Evolutionary conservation across 805 yeast genomes (phyloP).

Genomic region (Kodamaea jinghongensis): DNA sequence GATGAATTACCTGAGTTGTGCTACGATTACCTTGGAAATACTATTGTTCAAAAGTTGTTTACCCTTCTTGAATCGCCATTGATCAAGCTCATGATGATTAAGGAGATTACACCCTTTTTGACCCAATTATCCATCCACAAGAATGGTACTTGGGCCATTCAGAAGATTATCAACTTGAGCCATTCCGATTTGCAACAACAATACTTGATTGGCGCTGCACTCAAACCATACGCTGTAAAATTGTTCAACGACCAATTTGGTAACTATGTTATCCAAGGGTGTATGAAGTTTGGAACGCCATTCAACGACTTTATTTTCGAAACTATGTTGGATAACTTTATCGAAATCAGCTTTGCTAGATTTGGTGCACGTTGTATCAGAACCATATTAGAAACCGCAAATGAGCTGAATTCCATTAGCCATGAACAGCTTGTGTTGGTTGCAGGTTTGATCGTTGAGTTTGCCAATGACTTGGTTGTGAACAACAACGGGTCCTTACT

Average conservation of each 20-base stretch:
- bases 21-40: constrained; percentile 91
- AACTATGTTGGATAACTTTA: constrained; percentile 70
- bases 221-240: constrained; percentile 79
- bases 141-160: constrained; percentile 99
- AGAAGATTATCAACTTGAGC: constrained; percentile 78
- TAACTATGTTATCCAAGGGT: constrained; percentile 92
- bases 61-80: constrained; percentile 61
- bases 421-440: constrained; percentile 68
- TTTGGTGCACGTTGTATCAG: constrained; percentile 95
- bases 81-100: constrained; percentile 77
- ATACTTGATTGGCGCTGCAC: constrained; percentile 60
- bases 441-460: constrained; percentile 72
- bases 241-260: constrained; percentile 95
- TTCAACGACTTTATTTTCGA: constrained; percentile 89
- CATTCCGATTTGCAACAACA: constrained; percentile 46
- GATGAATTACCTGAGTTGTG: constrained; percentile 88
- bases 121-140: constrained; percentile 94
- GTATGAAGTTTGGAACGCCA: constrained; percentile 84
- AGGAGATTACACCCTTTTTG: constrained; percentile 70
- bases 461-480: constrained; percentile 74
- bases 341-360: constrained; percentile 80
- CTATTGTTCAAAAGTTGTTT: constrained; percentile 89
- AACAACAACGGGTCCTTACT: constrained; percentile 86
- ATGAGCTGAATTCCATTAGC: constrained; percentile 40
- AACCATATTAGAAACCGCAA: constrained; percentile 83